Evolutionary conservation across 2,329 filamentous ascomycete species (phyloP).

Genomic region (Cryphonectria naterciae): DNA sequence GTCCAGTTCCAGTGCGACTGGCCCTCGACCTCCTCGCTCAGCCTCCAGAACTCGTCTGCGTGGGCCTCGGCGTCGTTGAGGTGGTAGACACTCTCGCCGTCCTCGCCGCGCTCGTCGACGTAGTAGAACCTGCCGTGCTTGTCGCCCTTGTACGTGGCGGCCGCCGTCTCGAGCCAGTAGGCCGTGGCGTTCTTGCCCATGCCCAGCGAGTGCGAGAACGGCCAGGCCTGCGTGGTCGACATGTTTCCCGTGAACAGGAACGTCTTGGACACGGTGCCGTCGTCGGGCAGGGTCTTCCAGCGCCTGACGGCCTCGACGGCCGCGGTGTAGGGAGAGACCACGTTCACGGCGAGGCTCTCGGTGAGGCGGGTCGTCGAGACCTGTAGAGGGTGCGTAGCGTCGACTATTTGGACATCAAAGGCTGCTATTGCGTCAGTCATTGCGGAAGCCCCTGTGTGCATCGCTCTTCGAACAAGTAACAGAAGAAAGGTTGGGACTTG

Average conservation of each 20-base stretch:
- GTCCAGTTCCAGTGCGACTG: constrained; percentile 24
- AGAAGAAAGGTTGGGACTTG: too few species aligned
- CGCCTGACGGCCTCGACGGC: constrained; percentile 20
- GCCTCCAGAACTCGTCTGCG: constrained; percentile 24
- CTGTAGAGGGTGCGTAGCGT: neutral
- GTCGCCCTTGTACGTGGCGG: constrained; percentile 16
- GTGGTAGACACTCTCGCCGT: neutral
- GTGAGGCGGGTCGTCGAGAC: constrained; percentile 12
- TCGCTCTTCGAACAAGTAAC: neutral
- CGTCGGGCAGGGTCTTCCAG: constrained; percentile 13
- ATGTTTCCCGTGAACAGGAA: constrained; percentile 25
- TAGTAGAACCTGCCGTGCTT: constrained; percentile 15
- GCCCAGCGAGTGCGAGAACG: constrained; percentile 5
- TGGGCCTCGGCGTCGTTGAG: constrained; percentile 18
- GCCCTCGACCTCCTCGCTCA: constrained; percentile 18
- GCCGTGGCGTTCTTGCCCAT: constrained; percentile 18
- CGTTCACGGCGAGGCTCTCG: constrained; percentile 8
- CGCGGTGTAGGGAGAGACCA: constrained; percentile 18
- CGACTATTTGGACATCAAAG: constrained; percentile 11
- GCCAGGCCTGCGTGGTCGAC: constrained; percentile 17
- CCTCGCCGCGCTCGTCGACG: constrained; percentile 18
- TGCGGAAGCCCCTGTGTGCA: neutral
- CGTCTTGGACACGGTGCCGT: constrained; percentile 13
- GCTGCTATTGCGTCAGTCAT: constrained; percentile 3
- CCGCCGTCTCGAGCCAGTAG: constrained; percentile 23